Conservation (phyloP, 257 asterid genomes). For the Penstemon davidsonii region DNA sequence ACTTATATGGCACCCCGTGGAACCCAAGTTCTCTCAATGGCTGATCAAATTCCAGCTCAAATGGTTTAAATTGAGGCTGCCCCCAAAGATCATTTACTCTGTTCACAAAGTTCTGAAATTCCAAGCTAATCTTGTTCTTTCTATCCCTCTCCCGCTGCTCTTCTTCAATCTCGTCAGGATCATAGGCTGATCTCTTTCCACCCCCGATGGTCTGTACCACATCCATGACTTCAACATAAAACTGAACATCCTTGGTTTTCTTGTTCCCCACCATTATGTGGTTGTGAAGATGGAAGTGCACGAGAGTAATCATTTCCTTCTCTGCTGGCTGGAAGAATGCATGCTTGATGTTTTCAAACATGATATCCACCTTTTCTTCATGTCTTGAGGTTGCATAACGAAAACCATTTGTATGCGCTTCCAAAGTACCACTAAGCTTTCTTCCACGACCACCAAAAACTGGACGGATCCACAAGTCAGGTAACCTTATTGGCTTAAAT, state of each 20-base stretch:
- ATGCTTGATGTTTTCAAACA: slow-evolving; percentile 66
- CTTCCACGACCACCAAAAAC: slow-evolving; percentile 73
- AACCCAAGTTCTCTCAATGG: slow-evolving; percentile 76
- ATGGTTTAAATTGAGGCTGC: slow-evolving; percentile 53
- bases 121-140: slow-evolving; percentile 69
- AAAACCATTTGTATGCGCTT: slow-evolving; percentile 73
- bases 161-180: slow-evolving; percentile 86
- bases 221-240: slow-evolving; percentile 80
- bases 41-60: slow-evolving; percentile 74
- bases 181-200: slow-evolving; percentile 69
- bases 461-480: slow-evolving; percentile 80
- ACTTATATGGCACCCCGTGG: slow-evolving; percentile 67
- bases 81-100: slow-evolving; percentile 72
- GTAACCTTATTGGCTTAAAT: slow-evolving; percentile 65
- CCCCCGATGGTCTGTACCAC: slow-evolving; percentile 71
- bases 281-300: slow-evolving; percentile 74
- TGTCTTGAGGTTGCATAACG: slow-evolving; percentile 66
- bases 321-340: slow-evolving; percentile 83
- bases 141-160: slow-evolving; percentile 79
- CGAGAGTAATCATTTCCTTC: slow-evolving; percentile 76
- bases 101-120: slow-evolving; percentile 65
- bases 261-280: slow-evolving; percentile 81
- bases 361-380: slow-evolving; percentile 63
- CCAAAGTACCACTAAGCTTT: slow-evolving; percentile 58
- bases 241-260: slow-evolving; percentile 75